Base-by-base conservation (phyloP, 495 filamentous ascomycete genomes). In the Chlorociboria aeruginascens region DNA sequence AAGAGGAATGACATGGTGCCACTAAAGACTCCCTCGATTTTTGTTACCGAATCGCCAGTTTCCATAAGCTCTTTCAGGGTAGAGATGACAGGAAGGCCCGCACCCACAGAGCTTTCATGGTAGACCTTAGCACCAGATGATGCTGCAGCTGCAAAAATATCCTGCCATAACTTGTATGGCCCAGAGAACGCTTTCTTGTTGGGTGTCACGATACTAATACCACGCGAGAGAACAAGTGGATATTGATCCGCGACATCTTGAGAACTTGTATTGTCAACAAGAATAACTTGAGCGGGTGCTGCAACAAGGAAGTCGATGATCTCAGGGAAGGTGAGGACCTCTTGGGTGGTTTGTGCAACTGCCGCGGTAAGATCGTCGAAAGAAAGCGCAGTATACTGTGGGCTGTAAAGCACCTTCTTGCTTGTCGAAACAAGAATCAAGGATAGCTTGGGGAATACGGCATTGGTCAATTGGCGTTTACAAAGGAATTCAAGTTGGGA, bases 111-210 rank as follows among this genome's bases (percentile, higher is more conserved):
- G 33, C 83, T 85, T 69, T 98, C 92, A 60, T 97, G 92, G 73
- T 87, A 95, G 20, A 95, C 70, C 48, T 83, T 80, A 8, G 87
- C 86, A 29, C 79, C 80, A 0, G 70, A 75, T 45, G 68, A 53
- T 40, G 70, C 68, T 43, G 79, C 80, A 0, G 81, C 71, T 13
- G 68, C 59, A 61, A 90, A 87, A 58, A 96, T 95, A 40, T 78
- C 74, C 51, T 84, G 70, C 86, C 89, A 98, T 40, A 94, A 68
- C 46, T 74, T 66, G 45, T 84, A 73, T 31, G 73, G 76, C 32
- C 78, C 75, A 3, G 85, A 90, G 66, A 98, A 97, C 4, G 83
- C 90, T 65, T 97, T 96, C 70, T 98, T 98, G 72, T 95, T 98
- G 11, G 92, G 89, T 0, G 92, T 97, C 31, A 95, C 88, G 61